These are phyloP conservation scores for Phytophthora syringae DNA, from an alignment of 352 stramenopile species.

Conservation along the genomic window DNA sequence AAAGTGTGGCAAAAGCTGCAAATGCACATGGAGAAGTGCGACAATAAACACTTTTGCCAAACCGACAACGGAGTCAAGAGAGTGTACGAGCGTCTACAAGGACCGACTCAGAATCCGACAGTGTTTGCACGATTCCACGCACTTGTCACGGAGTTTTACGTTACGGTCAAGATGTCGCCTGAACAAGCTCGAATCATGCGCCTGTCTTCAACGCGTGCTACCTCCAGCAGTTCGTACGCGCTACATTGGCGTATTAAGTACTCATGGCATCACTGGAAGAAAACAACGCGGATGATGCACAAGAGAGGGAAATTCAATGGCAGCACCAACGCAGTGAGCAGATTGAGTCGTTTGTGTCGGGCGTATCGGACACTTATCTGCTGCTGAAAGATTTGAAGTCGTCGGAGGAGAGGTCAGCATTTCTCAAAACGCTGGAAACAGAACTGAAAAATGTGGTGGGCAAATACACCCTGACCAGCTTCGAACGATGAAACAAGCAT, in stretches of 20 bases:
- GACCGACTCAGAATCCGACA: background rate
- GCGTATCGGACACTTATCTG: background rate
- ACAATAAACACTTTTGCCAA: background rate
- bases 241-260: background rate
- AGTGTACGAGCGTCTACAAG: background rate
- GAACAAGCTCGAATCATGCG: conserved; percentile 1
- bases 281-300: background rate
- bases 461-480: background rate
- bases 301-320: background rate
- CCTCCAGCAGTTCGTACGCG: background rate
- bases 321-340: background rate
- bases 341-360: background rate
- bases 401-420: background rate
- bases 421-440: background rate
- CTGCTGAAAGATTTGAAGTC: conserved; percentile 4
- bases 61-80: background rate
- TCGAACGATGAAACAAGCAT: background rate
- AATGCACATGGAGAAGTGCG: background rate
- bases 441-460: background rate
- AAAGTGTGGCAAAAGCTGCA: background rate
- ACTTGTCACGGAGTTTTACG: background rate
- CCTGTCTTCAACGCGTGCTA: background rate
- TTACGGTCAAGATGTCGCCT: background rate
- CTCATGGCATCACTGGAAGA: background rate
- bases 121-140: background rate